A percentile compares a stretch with the other conserved stretches of the same genome.
These are phyloP conservation scores for Penicillium samsonianum DNA, from an alignment of 495 filamentous ascomycete genomes.

Conservation along the genomic window DNA sequence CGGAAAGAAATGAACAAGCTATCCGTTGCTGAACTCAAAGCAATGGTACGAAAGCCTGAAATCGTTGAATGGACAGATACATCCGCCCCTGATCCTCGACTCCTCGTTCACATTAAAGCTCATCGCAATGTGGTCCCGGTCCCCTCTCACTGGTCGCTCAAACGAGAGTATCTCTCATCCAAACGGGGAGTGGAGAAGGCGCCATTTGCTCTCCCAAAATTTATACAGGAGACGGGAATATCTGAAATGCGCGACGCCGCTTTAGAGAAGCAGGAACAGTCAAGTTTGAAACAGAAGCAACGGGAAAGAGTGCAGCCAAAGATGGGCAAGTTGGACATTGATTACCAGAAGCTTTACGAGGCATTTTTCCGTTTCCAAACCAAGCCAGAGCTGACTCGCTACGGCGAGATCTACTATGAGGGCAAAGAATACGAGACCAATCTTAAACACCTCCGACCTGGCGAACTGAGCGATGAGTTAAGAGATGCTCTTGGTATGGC, in stretches of 20 bases:
- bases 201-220: constrained; percentile 89
- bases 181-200: constrained; percentile 96
- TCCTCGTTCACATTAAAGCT: constrained; percentile 91
- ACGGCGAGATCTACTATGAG: constrained; percentile 97
- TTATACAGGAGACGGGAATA: constrained; percentile 97
- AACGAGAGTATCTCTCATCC: constrained; percentile 93
- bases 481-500: constrained; percentile 94
- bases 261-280: constrained; percentile 90
- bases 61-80: constrained; percentile 97
- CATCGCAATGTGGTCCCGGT: constrained; percentile 96
- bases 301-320: constrained; percentile 92
- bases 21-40: constrained; percentile 92
- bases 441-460: constrained; percentile 81
- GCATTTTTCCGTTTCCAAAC: constrained; percentile 97
- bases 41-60: constrained; percentile 86
- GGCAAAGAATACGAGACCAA: constrained; percentile 99
- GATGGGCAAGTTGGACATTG: constrained; percentile 96
- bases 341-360: constrained; percentile 96
- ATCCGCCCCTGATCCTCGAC: constrained; percentile 83
- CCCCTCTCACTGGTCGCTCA: constrained; percentile 89
- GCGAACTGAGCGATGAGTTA: constrained; percentile 85
- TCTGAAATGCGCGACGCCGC: constrained; percentile 97
- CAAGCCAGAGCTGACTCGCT: constrained; percentile 89
- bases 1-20: constrained; percentile 87
- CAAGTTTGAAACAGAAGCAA: constrained; percentile 90